phyloP scores from a whole-genome alignment of 2,329 filamentous ascomycete species.

The Incumbomyces lentus region DNA sequence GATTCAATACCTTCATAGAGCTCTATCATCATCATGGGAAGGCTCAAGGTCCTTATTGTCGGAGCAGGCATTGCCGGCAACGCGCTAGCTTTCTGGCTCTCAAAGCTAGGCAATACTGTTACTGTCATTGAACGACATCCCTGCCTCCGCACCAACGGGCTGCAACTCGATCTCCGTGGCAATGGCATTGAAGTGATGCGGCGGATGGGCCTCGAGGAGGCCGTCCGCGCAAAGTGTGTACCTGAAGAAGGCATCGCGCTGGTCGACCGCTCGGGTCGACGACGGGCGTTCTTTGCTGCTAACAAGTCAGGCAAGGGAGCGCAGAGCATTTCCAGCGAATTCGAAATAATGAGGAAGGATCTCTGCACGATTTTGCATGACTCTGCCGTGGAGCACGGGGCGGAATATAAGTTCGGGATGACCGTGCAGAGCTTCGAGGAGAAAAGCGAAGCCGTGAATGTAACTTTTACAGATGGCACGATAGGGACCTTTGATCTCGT shows the following conservation, averaged over 20 bases:
- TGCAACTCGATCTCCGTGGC: constrained; percentile 45
- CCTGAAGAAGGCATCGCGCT: constrained; percentile 40
- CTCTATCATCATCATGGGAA: background rate
- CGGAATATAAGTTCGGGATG: constrained; percentile 26
- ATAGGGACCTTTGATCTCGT: constrained; percentile 22
- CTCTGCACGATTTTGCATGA: constrained; percentile 37
- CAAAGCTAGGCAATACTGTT: constrained; percentile 29
- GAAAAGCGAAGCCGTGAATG: constrained; percentile 12
- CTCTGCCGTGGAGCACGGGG: constrained; percentile 15
- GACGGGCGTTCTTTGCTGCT: constrained; percentile 33
- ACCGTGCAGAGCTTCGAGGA: constrained; percentile 23
- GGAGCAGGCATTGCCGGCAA: constrained; percentile 33
- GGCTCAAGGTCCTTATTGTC: constrained; percentile 40
- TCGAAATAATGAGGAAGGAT: constrained; percentile 47
- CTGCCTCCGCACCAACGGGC: constrained; percentile 37
- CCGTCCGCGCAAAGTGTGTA: constrained; percentile 30
- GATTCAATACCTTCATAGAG: too few species aligned
- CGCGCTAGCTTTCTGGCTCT: constrained; percentile 42
- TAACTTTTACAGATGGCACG: constrained; percentile 14
- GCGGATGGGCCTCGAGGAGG: constrained; percentile 43
- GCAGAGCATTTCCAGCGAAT: constrained; percentile 35
- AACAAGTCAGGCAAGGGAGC: constrained; percentile 28
- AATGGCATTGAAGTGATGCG: constrained; percentile 43
- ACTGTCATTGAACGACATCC: constrained; percentile 35
- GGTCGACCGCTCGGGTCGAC: constrained; percentile 32